These are phyloP conservation scores for Penicillium sp. DNA, from an alignment of 2,329 filamentous ascomycete species.

Conservation along the genomic window DNA sequence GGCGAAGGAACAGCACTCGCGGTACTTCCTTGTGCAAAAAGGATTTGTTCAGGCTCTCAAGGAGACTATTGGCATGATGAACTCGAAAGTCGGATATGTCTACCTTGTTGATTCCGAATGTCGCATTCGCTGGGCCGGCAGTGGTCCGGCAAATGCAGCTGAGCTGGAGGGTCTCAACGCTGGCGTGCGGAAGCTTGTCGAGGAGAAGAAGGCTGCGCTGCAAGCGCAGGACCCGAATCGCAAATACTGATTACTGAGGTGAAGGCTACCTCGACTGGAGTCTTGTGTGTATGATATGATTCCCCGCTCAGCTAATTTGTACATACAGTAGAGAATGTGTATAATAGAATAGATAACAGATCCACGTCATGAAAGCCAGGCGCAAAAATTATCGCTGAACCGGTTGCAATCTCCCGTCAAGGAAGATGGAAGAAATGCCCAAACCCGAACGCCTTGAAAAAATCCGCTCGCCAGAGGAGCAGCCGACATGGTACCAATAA, in stretches of 20 bases:
- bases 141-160: slow-evolving; percentile 49
- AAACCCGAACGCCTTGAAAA: slow-evolving; percentile 19
- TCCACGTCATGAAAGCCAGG: slow-evolving; percentile 15
- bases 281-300: slow-evolving; percentile 8
- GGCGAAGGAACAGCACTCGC: slow-evolving; percentile 53
- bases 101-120: slow-evolving; percentile 87
- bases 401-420: slow-evolving; percentile 10
- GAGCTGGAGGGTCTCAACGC: slow-evolving; percentile 47
- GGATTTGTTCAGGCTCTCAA: slow-evolving; percentile 58
- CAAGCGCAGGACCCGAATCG: slow-evolving; percentile 23
- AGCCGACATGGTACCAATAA: slow-evolving; percentile 12
- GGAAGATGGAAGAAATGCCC: slow-evolving; percentile 14
- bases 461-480: slow-evolving; percentile 18
- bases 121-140: slow-evolving; percentile 92
- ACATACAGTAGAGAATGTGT: slow-evolving; percentile 30
- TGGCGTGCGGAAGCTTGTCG: slow-evolving; percentile 44
- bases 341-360: slow-evolving; percentile 22
- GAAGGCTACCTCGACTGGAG: slow-evolving; percentile 4
- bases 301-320: slow-evolving; percentile 26
- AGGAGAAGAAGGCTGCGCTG: slow-evolving; percentile 36
- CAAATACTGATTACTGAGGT: slow-evolving; percentile 17
- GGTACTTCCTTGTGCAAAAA: slow-evolving; percentile 61
- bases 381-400: slow-evolving; percentile 18
- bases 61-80: slow-evolving; percentile 69
- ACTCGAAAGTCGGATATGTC: slow-evolving; percentile 89